phyloP scores from a whole-genome alignment of 352 stramenopile species.

The Peronospora farinosa region DNA sequence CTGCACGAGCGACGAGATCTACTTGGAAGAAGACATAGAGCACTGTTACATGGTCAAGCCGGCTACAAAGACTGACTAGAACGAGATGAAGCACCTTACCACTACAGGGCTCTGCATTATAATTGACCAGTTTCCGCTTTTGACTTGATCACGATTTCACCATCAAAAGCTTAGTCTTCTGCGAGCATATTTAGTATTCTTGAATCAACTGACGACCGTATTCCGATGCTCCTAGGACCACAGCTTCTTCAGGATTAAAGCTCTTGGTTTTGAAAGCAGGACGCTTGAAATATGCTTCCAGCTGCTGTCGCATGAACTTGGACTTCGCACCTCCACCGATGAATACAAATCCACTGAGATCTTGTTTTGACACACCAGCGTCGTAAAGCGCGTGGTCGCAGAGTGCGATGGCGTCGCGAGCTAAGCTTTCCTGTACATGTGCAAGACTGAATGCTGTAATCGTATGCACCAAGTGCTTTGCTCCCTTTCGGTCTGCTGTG shows the following conservation, averaged over 20 bases:
- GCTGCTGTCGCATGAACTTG: slow-evolving; percentile 41
- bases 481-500: slow-evolving; percentile 56
- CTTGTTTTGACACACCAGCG: slow-evolving; percentile 31
- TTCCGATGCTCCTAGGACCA: slow-evolving; percentile 52
- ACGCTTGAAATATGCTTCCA: slow-evolving; percentile 47
- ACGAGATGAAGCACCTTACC: slow-evolving; percentile 1
- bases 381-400: slow-evolving; percentile 33
- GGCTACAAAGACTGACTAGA: slow-evolving; percentile 8
- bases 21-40: slow-evolving; percentile 43
- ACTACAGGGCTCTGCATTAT: slow-evolving; percentile 3
- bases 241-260: slow-evolving; percentile 53
- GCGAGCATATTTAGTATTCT: slow-evolving; percentile 18
- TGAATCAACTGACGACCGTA: slow-evolving; percentile 43
- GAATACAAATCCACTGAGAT: slow-evolving; percentile 47
- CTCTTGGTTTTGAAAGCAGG: slow-evolving; percentile 42
- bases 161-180: background rate
- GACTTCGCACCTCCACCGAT: slow-evolving; percentile 51
- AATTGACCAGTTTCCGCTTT: background rate
- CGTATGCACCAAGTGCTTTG: slow-evolving; percentile 66
- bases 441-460: slow-evolving; percentile 49
- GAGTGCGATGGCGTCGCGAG: slow-evolving; percentile 28
- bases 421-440: slow-evolving; percentile 36
- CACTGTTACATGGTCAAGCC: slow-evolving; percentile 57
- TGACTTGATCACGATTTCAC: background rate
- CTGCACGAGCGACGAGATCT: slow-evolving; percentile 42